Evolutionary conservation across 2,329 filamentous ascomycete species (phyloP).

Genomic region (Colletotrichum agaves): DNA sequence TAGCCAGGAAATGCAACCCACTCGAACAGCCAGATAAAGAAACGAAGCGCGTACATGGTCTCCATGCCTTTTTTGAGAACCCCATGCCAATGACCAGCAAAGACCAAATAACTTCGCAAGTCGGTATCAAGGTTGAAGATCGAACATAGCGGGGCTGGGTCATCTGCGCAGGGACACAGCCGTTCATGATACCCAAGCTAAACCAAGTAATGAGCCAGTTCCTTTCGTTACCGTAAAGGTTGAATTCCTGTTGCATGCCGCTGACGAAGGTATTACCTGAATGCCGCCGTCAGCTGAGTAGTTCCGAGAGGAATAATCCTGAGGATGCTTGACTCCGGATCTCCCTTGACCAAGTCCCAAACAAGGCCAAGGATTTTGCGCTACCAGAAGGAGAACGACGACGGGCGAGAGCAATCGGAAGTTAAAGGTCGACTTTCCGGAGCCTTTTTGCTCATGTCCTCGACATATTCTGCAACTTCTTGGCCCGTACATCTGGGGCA

Average conservation of each 20-base stretch:
- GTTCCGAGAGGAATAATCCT: slow-evolving; percentile 40
- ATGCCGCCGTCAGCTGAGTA: slow-evolving; percentile 32
- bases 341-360: slow-evolving; percentile 26
- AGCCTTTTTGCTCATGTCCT: slow-evolving; percentile 11
- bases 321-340: slow-evolving; percentile 21
- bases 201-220: slow-evolving; percentile 41
- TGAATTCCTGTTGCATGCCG: slow-evolving; percentile 43
- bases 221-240: slow-evolving; percentile 41
- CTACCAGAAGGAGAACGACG: background rate
- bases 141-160: slow-evolving; percentile 42
- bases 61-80: slow-evolving; percentile 41
- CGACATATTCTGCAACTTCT: slow-evolving; percentile 26
- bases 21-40: slow-evolving; percentile 55
- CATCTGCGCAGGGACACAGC: slow-evolving; percentile 43
- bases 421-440: background rate
- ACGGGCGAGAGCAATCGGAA: background rate
- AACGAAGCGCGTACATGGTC: slow-evolving; percentile 53
- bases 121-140: slow-evolving; percentile 43
- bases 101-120: slow-evolving; percentile 42
- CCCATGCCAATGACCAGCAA: slow-evolving; percentile 32
- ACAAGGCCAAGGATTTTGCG: slow-evolving; percentile 15
- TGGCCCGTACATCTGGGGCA: slow-evolving; percentile 6
- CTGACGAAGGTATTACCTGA: slow-evolving; percentile 42
- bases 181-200: slow-evolving; percentile 40
- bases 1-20: slow-evolving; percentile 43